Percentiles rank a stretch among this genome's conserved stretches.
phyloP scores from a whole-genome alignment of 805 yeast species.

The Candida dajiaensis region DNA sequence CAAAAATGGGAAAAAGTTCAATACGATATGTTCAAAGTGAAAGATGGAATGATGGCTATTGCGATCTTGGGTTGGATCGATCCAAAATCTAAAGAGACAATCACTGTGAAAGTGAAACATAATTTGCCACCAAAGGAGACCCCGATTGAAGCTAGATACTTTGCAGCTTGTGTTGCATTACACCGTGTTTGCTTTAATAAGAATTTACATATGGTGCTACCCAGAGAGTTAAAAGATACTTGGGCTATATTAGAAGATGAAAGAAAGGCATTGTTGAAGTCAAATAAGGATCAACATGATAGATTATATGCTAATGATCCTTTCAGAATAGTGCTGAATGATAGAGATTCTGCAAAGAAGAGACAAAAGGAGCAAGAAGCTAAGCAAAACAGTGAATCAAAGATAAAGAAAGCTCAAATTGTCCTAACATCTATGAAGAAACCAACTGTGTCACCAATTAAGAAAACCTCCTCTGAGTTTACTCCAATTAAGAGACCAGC shows the following conservation, averaged over 20 bases:
- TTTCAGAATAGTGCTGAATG: constrained; percentile 59
- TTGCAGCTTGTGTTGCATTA: constrained; percentile 83
- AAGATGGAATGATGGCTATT: constrained; percentile 58
- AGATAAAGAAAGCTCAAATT: constrained; percentile 42
- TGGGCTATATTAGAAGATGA: constrained; percentile 71
- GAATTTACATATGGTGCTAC: constrained; percentile 81
- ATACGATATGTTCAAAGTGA: constrained; percentile 57
- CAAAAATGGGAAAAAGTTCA: constrained; percentile 85
- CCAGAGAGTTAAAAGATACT: constrained; percentile 69
- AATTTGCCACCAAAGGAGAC: constrained; percentile 65
- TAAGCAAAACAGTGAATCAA: constrained; percentile 42
- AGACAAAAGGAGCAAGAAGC: constrained; percentile 42
- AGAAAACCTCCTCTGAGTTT: background rate
- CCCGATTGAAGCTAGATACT: constrained; percentile 82
- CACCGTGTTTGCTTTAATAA: constrained; percentile 76
- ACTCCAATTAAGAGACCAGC: constrained; percentile 4
- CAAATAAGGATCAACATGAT: constrained; percentile 42
- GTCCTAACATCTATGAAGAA: constrained; percentile 29
- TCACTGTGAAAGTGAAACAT: constrained; percentile 49
- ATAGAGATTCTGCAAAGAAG: constrained; percentile 38
- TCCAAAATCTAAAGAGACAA: constrained; percentile 70
- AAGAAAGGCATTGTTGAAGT: constrained; percentile 43
- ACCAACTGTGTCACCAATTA: constrained; percentile 8
- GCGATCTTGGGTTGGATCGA: constrained; percentile 66
- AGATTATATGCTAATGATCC: constrained; percentile 67